A percentile compares a stretch with the other conserved stretches of the same genome.
Evolutionary conservation across 305 asterid species (phyloP).

Genomic region (Solanum hybrid): DNA sequence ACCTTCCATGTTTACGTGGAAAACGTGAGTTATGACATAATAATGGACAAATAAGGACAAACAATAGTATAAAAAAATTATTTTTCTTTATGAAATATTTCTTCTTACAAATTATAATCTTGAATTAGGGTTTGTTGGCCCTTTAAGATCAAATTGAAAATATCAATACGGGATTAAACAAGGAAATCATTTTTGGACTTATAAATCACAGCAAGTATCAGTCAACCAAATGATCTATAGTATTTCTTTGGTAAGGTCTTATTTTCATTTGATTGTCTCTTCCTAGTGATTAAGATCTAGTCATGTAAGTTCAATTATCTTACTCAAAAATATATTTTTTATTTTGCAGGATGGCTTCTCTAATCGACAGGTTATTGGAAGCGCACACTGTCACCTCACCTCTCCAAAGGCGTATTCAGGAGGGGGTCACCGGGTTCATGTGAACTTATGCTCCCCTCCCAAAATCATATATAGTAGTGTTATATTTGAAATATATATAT

Average conservation of each 20-base stretch:
- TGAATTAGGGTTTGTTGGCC: background rate
- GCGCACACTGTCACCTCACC: no score
- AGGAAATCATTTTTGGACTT: background rate
- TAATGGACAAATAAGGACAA: no score
- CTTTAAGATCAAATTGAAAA: background rate
- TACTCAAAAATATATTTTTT: no score
- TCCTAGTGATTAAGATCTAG: no score
- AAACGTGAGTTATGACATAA: background rate
- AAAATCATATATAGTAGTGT: no score
- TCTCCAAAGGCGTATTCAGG: no score
- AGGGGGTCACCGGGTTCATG: no score
- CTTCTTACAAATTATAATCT: background rate
- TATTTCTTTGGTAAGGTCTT: constrained; percentile 1
- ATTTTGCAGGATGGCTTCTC: no score
- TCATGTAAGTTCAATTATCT: background rate
- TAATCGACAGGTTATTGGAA: no score
- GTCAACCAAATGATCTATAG: background rate
- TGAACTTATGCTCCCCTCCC: no score
- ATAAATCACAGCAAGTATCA: background rate
- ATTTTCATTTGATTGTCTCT: background rate
- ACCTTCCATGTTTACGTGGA: background rate
- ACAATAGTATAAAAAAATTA: background rate
- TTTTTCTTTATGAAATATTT: background rate
- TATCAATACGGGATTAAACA: background rate
- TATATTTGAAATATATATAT: no score